Evolutionary conservation across 2,329 filamentous ascomycete genomes (phyloP).

Genomic region (Rhynchosporium secalis): DNA sequence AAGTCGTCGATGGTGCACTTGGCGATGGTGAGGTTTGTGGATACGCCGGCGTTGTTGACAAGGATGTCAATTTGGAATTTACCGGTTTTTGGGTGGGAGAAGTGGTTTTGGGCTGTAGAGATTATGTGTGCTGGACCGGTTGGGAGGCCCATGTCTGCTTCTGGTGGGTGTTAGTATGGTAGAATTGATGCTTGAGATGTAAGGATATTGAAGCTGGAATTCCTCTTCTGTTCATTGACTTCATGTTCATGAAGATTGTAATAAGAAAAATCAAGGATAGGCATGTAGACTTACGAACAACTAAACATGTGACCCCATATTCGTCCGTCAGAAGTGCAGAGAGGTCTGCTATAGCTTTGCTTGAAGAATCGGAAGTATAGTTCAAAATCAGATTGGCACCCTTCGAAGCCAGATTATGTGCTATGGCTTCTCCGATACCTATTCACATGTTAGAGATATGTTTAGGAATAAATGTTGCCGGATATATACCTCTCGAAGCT

Average conservation of each 20-base stretch:
- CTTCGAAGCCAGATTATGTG: slow-evolving; percentile 69
- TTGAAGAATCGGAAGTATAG: slow-evolving; percentile 64
- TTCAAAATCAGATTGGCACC: slow-evolving; percentile 64
- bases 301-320: slow-evolving; percentile 60
- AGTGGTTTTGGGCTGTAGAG: slow-evolving; percentile 57
- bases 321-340: slow-evolving; percentile 54
- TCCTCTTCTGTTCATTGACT: background rate
- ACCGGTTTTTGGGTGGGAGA: slow-evolving; percentile 48
- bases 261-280: background rate
- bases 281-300: slow-evolving; percentile 47
- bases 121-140: slow-evolving; percentile 62
- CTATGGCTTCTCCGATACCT: slow-evolving; percentile 70
- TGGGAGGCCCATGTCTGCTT: slow-evolving; percentile 69
- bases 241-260: background rate
- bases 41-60: slow-evolving; percentile 81
- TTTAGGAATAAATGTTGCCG: background rate
- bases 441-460: slow-evolving; percentile 3
- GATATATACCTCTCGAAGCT: slow-evolving; percentile 66
- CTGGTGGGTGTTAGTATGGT: slow-evolving; percentile 3
- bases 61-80: slow-evolving; percentile 76
- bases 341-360: slow-evolving; percentile 52
- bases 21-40: slow-evolving; percentile 63
- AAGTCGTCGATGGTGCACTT: slow-evolving; percentile 67
- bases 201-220: background rate
- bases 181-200: background rate